These are phyloP conservation scores for Claviceps digitariae DNA, from an alignment of 2,329 filamentous ascomycete species.

Conservation along the genomic window DNA sequence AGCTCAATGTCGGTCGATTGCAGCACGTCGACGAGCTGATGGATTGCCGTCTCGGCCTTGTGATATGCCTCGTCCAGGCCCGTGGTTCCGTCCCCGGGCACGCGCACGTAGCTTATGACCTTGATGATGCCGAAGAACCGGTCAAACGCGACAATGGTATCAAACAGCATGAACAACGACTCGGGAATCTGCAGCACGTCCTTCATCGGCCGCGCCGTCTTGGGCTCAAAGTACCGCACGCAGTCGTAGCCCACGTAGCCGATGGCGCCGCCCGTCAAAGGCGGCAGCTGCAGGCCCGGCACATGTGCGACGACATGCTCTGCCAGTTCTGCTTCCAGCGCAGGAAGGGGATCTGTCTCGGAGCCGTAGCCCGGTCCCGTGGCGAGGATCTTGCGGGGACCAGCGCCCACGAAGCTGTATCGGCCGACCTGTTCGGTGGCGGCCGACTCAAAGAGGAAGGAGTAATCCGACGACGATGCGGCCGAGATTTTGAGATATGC, in stretches of 20 bases:
- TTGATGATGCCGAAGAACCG: constrained; percentile 89
- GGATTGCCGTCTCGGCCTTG: constrained; percentile 49
- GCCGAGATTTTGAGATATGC: constrained; percentile 86
- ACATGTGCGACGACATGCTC: constrained; percentile 70
- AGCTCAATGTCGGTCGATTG: constrained; percentile 62
- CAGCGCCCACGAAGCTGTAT: constrained; percentile 89
- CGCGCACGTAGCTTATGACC: constrained; percentile 77
- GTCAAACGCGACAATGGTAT: constrained; percentile 89
- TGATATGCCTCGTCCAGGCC: constrained; percentile 52
- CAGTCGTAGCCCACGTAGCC: constrained; percentile 98
- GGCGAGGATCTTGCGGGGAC: constrained; percentile 65
- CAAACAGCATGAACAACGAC: constrained; percentile 92
- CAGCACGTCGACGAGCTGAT: constrained; percentile 56
- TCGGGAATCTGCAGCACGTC: constrained; percentile 84
- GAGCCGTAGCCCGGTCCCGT: constrained; percentile 81
- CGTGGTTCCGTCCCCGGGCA: constrained; percentile 32
- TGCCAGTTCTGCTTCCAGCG: constrained; percentile 67
- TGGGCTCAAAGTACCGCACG: constrained; percentile 94
- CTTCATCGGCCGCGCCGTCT: constrained; percentile 78
- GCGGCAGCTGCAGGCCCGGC: constrained; percentile 69
- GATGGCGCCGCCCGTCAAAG: constrained; percentile 81
- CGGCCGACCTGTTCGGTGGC: constrained; percentile 86
- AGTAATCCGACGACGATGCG: constrained; percentile 54
- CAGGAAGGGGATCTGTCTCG: constrained; percentile 69
- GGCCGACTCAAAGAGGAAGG: constrained; percentile 92